phyloP scores from a whole-genome alignment of 2,329 filamentous ascomycete species.

The Chaetomium sp. region DNA sequence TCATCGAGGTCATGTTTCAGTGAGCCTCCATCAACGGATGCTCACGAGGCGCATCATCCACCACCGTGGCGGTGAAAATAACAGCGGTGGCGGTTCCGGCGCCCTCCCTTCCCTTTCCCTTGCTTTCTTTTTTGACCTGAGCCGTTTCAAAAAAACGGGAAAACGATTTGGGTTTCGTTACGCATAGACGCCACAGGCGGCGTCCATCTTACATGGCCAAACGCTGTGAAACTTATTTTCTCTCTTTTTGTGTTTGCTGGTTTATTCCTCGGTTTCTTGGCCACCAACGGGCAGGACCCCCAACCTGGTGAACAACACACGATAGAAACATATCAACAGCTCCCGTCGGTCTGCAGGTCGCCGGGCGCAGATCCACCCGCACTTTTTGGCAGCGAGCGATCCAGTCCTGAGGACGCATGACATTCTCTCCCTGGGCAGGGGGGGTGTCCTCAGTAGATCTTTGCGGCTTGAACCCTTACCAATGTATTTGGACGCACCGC shows the following conservation, averaged over 20 bases:
- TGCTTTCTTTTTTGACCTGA: too few relatives aligned
- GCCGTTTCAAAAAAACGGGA: too few relatives aligned
- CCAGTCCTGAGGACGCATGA: constrained; percentile 16
- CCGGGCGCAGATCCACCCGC: constrained; percentile 17
- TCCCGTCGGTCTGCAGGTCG: constrained; percentile 13
- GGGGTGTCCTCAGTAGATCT: constrained; percentile 20
- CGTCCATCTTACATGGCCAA: too few relatives aligned
- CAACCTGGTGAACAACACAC: constrained; percentile 4
- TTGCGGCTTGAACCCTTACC: constrained; percentile 9
- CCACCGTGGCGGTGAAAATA: too few relatives aligned
- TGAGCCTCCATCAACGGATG: too few relatives aligned
- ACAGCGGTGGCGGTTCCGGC: too few relatives aligned
- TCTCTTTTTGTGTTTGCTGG: background rate
- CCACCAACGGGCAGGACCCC: background rate
- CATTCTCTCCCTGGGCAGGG: constrained; percentile 9
- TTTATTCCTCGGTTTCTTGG: background rate
- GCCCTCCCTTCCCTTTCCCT: too few relatives aligned
- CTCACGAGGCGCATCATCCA: too few relatives aligned
- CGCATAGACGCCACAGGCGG: too few relatives aligned
- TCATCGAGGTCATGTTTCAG: too few relatives aligned
- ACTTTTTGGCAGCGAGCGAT: constrained; percentile 16
- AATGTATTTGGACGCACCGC: constrained; percentile 7
- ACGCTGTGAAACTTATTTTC: background rate
- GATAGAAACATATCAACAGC: constrained; percentile 14
- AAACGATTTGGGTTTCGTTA: too few relatives aligned